Conservation (phyloP, 1,284 basidiomycete genomes). For the Ceratobasidium theobromae region DNA sequence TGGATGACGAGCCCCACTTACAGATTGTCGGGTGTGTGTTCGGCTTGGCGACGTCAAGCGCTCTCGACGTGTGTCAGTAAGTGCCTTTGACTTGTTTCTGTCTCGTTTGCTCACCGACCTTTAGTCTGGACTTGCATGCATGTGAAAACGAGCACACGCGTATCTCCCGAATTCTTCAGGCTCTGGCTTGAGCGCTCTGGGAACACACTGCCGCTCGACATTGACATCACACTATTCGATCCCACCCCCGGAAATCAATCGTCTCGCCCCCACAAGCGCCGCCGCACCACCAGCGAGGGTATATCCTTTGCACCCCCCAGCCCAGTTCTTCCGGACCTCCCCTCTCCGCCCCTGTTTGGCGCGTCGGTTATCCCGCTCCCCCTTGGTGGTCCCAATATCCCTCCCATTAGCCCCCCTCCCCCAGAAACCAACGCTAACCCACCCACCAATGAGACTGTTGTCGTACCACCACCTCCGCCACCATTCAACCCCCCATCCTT, state of each 20-base stretch:
- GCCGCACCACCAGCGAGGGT: neutral
- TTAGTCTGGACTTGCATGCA: constrained; percentile 26
- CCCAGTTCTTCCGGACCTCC: constrained; percentile 22
- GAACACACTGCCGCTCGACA: constrained; percentile 24
- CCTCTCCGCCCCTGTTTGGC: constrained; percentile 14
- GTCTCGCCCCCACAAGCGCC: neutral
- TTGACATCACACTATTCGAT: constrained; percentile 14
- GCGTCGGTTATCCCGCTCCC: constrained; percentile 15
- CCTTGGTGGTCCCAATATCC: neutral
- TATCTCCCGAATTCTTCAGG: constrained; percentile 20
- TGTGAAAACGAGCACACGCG: constrained; percentile 13
- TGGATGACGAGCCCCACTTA: neutral
- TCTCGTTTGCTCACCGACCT: constrained; percentile 1
- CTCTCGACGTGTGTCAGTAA: constrained; percentile 24
- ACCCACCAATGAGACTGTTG: neutral
- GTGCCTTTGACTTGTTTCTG: constrained; percentile 3
- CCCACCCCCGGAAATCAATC: constrained; percentile 13
- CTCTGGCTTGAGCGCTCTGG: constrained; percentile 29
- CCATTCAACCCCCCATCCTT: constrained; percentile 26
- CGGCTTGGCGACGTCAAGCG: constrained; percentile 27
- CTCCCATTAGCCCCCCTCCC: constrained; percentile 10
- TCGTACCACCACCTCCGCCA: constrained; percentile 8
- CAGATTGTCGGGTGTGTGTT: constrained; percentile 14
- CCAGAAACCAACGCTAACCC: neutral
- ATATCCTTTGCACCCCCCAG: constrained; percentile 27